phyloP scores from a whole-genome alignment of 148 eudicot species.

The Limonium bicolor region DNA sequence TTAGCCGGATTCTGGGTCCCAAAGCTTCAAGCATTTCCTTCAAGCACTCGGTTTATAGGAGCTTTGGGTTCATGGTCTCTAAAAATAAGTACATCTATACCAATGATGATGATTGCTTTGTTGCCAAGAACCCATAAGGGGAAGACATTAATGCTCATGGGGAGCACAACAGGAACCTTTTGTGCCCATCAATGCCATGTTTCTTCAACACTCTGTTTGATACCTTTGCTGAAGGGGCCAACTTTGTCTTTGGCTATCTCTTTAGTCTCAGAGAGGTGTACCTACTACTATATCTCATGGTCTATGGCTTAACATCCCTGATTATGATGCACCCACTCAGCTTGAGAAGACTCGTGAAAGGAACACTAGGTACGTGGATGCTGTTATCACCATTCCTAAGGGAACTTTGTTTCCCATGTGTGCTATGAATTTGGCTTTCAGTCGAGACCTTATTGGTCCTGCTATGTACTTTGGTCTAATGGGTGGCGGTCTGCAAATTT shows the following conservation, averaged over 20 bases:
- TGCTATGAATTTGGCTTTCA: slow-evolving; percentile 1
- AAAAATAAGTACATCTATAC: no score
- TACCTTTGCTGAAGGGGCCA: slow-evolving; percentile 3
- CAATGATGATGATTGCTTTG: no score
- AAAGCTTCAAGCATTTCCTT: no score
- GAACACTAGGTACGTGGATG: slow-evolving; percentile 5
- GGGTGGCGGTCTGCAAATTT: slow-evolving; percentile 4
- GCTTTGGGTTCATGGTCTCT: no score
- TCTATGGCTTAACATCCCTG: slow-evolving; percentile 5
- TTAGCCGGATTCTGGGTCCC: no score
- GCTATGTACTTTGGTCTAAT: slow-evolving; percentile 5
- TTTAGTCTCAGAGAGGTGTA: not conserved
- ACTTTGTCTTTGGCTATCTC: slow-evolving; percentile 1
- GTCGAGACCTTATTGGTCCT: slow-evolving; percentile 3
- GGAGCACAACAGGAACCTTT: no score
- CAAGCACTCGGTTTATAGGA: no score
- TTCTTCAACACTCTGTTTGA: no score
- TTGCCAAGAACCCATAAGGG: no score
- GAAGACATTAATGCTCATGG: no score
- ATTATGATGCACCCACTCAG: slow-evolving; percentile 7
- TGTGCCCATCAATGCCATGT: no score
- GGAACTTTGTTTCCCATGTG: slow-evolving; percentile 1
- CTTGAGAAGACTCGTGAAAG: slow-evolving; percentile 6
- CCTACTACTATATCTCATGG: slow-evolving; percentile 1
- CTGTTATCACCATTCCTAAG: slow-evolving; percentile 3